A percentile compares a stretch with the other conserved stretches of the same genome.
phyloP scores from a whole-genome alignment of 2,329 filamentous ascomycete genomes.

The Fusarium protoensiforme region DNA sequence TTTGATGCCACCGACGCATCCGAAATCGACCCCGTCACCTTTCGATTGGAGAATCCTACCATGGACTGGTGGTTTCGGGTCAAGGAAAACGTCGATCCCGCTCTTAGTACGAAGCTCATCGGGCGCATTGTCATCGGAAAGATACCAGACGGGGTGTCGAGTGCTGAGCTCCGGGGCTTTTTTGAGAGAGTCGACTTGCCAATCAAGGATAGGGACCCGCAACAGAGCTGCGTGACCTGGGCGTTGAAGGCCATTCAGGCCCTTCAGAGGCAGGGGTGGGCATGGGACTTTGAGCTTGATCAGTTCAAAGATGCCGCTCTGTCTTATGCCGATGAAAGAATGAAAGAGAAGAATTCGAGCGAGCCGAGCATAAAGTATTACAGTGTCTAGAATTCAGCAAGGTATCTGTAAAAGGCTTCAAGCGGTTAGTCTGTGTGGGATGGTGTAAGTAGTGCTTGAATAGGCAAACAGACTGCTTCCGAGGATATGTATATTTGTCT shows the following conservation, averaged over 20 bases:
- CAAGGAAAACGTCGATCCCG: conserved; percentile 28
- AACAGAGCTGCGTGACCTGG: conserved; percentile 51
- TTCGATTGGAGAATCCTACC: conserved; percentile 45
- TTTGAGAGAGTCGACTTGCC: conserved; percentile 42
- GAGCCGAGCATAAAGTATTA: conserved; percentile 24
- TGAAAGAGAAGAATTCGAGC: conserved; percentile 22
- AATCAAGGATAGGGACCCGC: conserved; percentile 46
- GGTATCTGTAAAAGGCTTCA: background rate
- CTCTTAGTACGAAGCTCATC: conserved; percentile 38
- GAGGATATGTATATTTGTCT: background rate
- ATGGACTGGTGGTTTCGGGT: conserved; percentile 47
- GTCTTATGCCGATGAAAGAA: conserved; percentile 44
- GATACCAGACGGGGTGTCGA: conserved; percentile 28
- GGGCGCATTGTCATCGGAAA: conserved; percentile 44
- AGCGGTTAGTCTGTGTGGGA: background rate
- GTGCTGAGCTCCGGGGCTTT: conserved; percentile 32
- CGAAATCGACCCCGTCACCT: conserved; percentile 45
- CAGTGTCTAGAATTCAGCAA: background rate
- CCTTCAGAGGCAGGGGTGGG: conserved; percentile 43
- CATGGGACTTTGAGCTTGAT: conserved; percentile 36
- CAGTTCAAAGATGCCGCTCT: conserved; percentile 44
- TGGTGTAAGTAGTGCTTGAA: background rate
- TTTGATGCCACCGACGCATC: conserved; percentile 48
- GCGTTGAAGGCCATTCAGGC: conserved; percentile 38
- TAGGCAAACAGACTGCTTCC: too few species aligned